Percentiles rank a stretch among this genome's conserved stretches.
These are phyloP conservation scores for Themeda triandra DNA, from an alignment of 176 grass and related monocot species.

Conservation along the genomic window DNA sequence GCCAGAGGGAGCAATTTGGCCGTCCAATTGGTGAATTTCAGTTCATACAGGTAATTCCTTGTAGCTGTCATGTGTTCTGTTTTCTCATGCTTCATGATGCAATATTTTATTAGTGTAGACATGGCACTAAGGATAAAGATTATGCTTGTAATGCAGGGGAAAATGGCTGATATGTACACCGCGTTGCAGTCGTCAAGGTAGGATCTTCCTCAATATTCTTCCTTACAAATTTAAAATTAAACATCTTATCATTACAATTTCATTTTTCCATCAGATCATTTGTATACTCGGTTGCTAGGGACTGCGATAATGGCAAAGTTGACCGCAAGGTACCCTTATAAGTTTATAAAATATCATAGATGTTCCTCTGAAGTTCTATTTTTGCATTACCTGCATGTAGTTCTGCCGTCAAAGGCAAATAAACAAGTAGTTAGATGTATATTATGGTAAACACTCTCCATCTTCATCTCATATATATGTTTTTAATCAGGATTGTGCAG, in stretches of 20 bases:
- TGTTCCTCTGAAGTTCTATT: not conserved
- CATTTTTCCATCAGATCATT: slow-evolving; percentile 64
- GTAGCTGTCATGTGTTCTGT: not conserved
- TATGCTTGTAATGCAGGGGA: slow-evolving; percentile 53
- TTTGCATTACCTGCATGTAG: slow-evolving; percentile 6
- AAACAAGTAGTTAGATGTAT: slow-evolving; percentile 10
- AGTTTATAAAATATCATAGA: not conserved
- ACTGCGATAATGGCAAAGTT: slow-evolving; percentile 92
- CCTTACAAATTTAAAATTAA: slow-evolving; percentile 17
- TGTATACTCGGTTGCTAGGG: slow-evolving; percentile 89
- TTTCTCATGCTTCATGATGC: not conserved
- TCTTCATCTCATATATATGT: slow-evolving; percentile 21
- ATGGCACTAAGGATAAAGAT: not conserved
- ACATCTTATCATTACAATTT: slow-evolving; percentile 25
- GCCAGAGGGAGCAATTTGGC: slow-evolving; percentile 88
- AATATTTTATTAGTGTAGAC: not conserved
- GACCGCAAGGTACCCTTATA: slow-evolving; percentile 65
- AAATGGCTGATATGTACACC: slow-evolving; percentile 97
- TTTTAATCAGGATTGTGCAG: slow-evolving; percentile 77
- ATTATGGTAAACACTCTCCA: not conserved
- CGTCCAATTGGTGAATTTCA: slow-evolving; percentile 96
- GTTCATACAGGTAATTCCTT: slow-evolving; percentile 76
- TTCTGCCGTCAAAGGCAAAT: slow-evolving; percentile 10
- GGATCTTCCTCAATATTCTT: not conserved
- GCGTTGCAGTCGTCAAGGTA: slow-evolving; percentile 96